Evolutionary conservation across 768 basidiomycete species (phyloP), one percentile per base, ranked within the genome.

Genomic region (Clitopilus hobsonii): DNA sequence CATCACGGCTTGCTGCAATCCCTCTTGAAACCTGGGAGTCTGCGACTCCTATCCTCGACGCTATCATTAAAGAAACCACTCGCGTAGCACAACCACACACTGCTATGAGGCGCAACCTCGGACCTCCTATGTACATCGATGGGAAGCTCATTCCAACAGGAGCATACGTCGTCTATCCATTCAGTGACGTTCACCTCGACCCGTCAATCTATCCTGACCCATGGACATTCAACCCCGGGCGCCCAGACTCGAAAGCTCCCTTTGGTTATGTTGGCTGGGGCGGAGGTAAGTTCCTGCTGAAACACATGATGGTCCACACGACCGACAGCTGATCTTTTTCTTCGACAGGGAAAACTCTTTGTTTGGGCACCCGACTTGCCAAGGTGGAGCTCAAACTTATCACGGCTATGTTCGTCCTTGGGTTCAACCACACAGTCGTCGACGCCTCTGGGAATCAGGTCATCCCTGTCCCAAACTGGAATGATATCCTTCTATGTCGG

Each of bases 61-160:
- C 83, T 48, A 74, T 90, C 62, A 84, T 91, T 63, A 80, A 81
- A 60, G 89, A 91, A 70, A 89, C 89, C 29, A 81, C 88, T 22
- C 85, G 89, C 32, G 71, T 91, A 48, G 88, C 88, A 8, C 86
- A 90, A 73, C 87, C 89, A 38, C 88, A 90, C 68, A 81, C 82
- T 0, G 89, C 89, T 55, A 89, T 90, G 87, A 81, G 89, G 65
- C 81, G 85, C 56, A 90, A 91, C 66, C 70, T 89, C 55, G 89
- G 88, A 16, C 86, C 85, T 60, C 85, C 87, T 55, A 69, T 83
- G 29, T 76, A 83, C 61, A 85, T 91, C 60, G 80, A 85, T 69
- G 81, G 81, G 57, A 87, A 84, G 69, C 70, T 77, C 32, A 79
- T 91, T 26, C 87, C 87, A 27, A 83, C 85, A 20, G 89, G 88